Evolutionary conservation across 768 basidiomycete genomes (phyloP), one percentile per base, ranked within the genome.

Genomic region (Tulasnella sp.): DNA sequence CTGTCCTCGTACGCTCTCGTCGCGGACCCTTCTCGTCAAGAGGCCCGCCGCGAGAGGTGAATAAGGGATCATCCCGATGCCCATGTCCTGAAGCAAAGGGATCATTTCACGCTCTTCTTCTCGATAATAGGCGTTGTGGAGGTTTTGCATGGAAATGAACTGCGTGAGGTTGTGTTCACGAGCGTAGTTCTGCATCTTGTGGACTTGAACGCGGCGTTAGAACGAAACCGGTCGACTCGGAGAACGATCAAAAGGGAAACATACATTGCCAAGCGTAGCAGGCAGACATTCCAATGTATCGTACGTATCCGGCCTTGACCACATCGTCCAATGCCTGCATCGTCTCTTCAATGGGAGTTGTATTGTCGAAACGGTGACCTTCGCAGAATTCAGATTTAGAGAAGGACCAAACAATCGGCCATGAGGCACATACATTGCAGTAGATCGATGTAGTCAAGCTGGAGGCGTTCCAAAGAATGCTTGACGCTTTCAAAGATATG

Each of bases 361-460:
- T 49, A 42, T 22, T 19, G 34, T 73, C 72, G 29, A 73, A 73
- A 22, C 72, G 72, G 45, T 73, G 72, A 25, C 72, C 72, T 73
- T 14, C 45, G 11, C n/a, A 40, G n/a, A n/a, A n/a, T n/a, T n/a
- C n/a, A n/a, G n/a, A n/a, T n/a, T n/a, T n/a, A n/a, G n/a, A n/a
- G n/a, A n/a, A n/a, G n/a, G n/a, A n/a, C n/a, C n/a, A n/a, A n/a
- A n/a, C n/a, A n/a, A n/a, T n/a, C n/a, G n/a, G n/a, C n/a, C n/a
- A n/a, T n/a, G n/a, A n/a, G 29, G 83, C 83, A 42, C 90, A 82
- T 73, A 75, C 71, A 91, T 83, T 93, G 92, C 9, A 92, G 82
- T 0, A 93, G 82, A 79, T 93, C 93, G 80, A 94, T 85, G 78
- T 93, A 92, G 71, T 93, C 92, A 36, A 92, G 81, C 67, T 92